Percentiles rank a stretch among this genome's conserved stretches.
phyloP scores from a whole-genome alignment of 75 land plant species.

The Sequoiadendron giganteum region DNA sequence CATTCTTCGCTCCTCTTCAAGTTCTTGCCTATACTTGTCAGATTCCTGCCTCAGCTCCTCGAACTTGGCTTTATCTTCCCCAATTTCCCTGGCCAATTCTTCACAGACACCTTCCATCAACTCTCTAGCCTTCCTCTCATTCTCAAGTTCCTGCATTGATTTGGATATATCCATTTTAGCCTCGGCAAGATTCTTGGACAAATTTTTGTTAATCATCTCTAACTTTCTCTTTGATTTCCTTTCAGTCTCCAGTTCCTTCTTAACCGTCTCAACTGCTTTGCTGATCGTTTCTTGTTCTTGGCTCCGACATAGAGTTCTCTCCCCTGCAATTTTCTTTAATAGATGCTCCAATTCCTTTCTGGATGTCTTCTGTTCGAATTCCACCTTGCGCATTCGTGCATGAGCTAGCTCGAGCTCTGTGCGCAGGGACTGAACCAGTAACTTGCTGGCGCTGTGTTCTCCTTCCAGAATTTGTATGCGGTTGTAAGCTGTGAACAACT shows the following conservation, averaged over 20 bases:
- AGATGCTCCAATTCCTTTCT: slow-evolving; percentile 24
- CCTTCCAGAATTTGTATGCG: slow-evolving; percentile 33
- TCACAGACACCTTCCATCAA: slow-evolving; percentile 29
- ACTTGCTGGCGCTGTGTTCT: slow-evolving; percentile 18
- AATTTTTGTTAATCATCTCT: slow-evolving; percentile 9
- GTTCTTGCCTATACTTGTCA: slow-evolving; percentile 19
- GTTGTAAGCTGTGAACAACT: slow-evolving; percentile 25
- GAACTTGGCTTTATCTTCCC: slow-evolving; percentile 22
- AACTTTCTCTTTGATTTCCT: slow-evolving; percentile 15
- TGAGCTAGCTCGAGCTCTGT: slow-evolving; percentile 32
- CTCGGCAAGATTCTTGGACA: slow-evolving; percentile 13
- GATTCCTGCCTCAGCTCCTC: slow-evolving; percentile 31
- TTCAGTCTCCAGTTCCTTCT: slow-evolving; percentile 24
- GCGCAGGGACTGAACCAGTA: slow-evolving; percentile 16
- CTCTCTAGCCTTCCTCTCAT: slow-evolving; percentile 21
- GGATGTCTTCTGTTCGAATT: slow-evolving; percentile 15
- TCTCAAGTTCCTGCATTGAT: slow-evolving; percentile 17
- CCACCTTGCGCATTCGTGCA: slow-evolving; percentile 28
- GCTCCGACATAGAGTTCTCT: slow-evolving; percentile 14
- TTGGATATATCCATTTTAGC: slow-evolving; percentile 6
- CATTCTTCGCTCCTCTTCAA: slow-evolving; percentile 27
- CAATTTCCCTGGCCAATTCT: slow-evolving; percentile 26
- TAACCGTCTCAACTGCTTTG: neutral
- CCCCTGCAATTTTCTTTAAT: slow-evolving; percentile 8
- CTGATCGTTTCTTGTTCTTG: slow-evolving; percentile 16